Base-by-base conservation (phyloP, 1,284 basidiomycete genomes). In the Cystobasidium sp. region DNA sequence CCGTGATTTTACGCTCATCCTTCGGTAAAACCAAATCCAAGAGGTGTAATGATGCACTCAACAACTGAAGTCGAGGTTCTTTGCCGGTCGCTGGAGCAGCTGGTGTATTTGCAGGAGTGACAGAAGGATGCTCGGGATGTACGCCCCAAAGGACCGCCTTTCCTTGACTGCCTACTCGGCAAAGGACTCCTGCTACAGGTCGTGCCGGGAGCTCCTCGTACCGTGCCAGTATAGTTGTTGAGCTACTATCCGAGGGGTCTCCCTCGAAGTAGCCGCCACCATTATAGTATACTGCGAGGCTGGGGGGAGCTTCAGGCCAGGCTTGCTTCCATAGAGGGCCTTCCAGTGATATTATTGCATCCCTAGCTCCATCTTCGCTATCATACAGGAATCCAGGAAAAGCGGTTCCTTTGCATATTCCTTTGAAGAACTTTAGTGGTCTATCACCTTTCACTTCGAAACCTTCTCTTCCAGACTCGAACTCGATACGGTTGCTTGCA, bases 51-150 rank as follows among this genome's bases (percentile, higher is more conserved):
- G 85, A 84, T 24, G 81, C 79, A 62, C 85, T 80, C 18, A 90
- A 78, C 12, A 88, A 76, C 7, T 78, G 78, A 52, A 80, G 79
- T 10, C 86, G 82, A 22, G 77, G 74, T 20, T 80, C 79, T 68
- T 87, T 83, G 74, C 41, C 78, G 64, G 9, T 76, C 22, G 22
- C 80, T 76, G 31, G 81, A 74, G 53, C 79, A 67, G 76, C 9
- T 80, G 52, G 5, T 8, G 37, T 59, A 18, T 18, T 44, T 18
- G 51, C 39, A 31, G 43, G 47, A 39, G 37, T 49, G 8, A 68
- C 83, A 79, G 47, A 87, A 2, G 88, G 84, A 77, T 87, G 88
- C 80, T 92, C 91, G 22, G 89, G 84, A 78, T 88, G 89, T 0
- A 87, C 84, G 2, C 86, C 86, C 85, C 88, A 90, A 6, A 92